phyloP scores from a whole-genome alignment of 805 yeast species.

The Saturnispora hagleri region DNA sequence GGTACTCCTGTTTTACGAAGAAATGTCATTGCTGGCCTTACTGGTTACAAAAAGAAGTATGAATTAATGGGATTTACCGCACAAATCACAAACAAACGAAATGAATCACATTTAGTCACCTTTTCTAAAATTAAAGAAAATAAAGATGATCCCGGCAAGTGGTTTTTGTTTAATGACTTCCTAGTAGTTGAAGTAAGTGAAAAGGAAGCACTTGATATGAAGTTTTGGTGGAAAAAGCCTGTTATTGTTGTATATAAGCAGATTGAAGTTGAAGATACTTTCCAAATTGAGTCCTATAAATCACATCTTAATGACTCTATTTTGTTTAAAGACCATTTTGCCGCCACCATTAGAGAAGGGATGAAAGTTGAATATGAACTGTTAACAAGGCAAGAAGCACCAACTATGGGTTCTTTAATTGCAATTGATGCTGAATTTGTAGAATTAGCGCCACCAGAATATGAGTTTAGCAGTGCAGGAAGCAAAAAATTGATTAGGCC shows the following conservation, averaged over 20 bases:
- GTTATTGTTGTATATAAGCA: conserved; percentile 59
- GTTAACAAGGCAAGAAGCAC: conserved; percentile 62
- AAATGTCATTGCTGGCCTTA: conserved; percentile 18
- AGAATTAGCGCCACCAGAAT: conserved; percentile 63
- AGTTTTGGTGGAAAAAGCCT: conserved; percentile 78
- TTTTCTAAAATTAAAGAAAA: conserved; percentile 12
- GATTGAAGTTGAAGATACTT: conserved; percentile 31
- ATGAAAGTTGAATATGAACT: conserved; percentile 55
- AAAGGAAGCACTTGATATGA: conserved; percentile 66
- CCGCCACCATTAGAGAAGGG: conserved; percentile 53
- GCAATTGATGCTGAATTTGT: conserved; percentile 99
- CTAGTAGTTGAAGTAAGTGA: conserved; percentile 68
- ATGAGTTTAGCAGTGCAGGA: conserved; percentile 72
- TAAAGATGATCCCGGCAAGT: conserved; percentile 24
- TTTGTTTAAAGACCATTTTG: conserved; percentile 66
- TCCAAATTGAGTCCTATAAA: conserved; percentile 44
- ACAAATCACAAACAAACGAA: conserved; percentile 48
- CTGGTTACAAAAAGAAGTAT: conserved; percentile 32
- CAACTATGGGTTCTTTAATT: conserved; percentile 62
- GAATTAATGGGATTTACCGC: conserved; percentile 65
- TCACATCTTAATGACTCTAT: conserved; percentile 49
- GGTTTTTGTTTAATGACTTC: conserved; percentile 91
- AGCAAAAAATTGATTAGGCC: conserved; percentile 63
- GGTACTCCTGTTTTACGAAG: conserved; percentile 23
- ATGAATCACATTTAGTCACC: conserved; percentile 52